These are phyloP conservation scores for Parsonsia alboflavescens DNA, from an alignment of 257 asterid genomes.

Conservation along the genomic window DNA sequence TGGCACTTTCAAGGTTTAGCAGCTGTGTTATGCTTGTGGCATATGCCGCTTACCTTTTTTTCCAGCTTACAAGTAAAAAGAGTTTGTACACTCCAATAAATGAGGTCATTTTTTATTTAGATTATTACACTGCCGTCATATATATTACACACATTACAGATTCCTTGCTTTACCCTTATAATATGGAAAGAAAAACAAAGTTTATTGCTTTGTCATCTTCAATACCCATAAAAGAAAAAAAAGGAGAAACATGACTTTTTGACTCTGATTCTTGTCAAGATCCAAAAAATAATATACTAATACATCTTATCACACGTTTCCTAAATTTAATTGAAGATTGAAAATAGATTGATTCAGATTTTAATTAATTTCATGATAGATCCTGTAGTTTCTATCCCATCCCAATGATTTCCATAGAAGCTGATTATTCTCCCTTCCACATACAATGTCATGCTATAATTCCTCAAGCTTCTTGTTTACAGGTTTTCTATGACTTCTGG, in stretches of 20 bases:
- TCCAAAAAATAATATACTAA: not conserved
- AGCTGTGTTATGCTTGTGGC: conserved; percentile 86
- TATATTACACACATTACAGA: not conserved
- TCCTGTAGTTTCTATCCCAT: not conserved
- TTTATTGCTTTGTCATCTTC: not conserved
- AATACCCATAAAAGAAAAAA: not conserved
- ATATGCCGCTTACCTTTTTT: conserved; percentile 58
- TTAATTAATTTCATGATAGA: not conserved
- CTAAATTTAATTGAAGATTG: not conserved
- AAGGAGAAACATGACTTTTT: not conserved
- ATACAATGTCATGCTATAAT: not conserved
- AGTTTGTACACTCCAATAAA: conserved; percentile 45
- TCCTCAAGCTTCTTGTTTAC: not conserved
- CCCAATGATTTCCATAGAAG: not conserved
- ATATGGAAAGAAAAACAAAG: not conserved
- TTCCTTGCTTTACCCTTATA: not conserved
- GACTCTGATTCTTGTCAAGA: not conserved
- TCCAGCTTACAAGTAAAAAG: conserved; percentile 59
- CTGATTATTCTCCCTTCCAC: not conserved
- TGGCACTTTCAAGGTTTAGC: conserved; percentile 83
- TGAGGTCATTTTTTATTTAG: conserved; percentile 39
- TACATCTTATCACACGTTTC: not conserved
- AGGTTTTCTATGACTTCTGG: conserved; percentile 7
- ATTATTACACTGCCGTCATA: not conserved
- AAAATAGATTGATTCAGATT: not conserved